phyloP scores from a whole-genome alignment of 495 filamentous ascomycete genomes.

The Stereocaulon alpinum region DNA sequence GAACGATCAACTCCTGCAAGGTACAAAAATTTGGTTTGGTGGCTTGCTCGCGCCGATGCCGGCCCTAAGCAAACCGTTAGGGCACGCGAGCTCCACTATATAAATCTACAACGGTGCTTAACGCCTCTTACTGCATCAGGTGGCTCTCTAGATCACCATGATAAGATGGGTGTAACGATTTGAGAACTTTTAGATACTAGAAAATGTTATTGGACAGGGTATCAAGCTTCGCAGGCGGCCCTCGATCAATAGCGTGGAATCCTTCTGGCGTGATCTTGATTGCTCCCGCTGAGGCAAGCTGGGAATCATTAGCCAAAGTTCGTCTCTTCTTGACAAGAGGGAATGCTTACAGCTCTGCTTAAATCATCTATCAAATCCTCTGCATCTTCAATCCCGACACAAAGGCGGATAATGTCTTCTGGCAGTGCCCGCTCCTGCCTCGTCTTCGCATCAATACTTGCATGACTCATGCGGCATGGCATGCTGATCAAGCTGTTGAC shows the following conservation, averaged over 20 bases:
- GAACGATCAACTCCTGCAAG: background rate
- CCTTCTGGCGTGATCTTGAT: constrained; percentile 74
- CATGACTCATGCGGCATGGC: constrained; percentile 99
- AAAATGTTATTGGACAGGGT: constrained; percentile 21
- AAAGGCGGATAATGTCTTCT: constrained; percentile 90
- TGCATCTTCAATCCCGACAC: constrained; percentile 92
- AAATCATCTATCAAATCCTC: constrained; percentile 92
- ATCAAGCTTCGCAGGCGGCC: constrained; percentile 15
- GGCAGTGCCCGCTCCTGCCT: constrained; percentile 81
- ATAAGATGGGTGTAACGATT: background rate
- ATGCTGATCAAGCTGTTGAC: constrained; percentile 98
- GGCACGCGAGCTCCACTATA: background rate
- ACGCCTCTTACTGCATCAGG: no score
- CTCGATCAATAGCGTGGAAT: constrained; percentile 46
- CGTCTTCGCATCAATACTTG: constrained; percentile 93
- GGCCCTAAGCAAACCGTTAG: background rate
- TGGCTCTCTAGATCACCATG: background rate
- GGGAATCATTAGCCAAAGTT: constrained; percentile 17
- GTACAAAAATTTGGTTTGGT: background rate
- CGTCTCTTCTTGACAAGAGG: background rate
- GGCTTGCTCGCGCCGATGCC: constrained; percentile 3
- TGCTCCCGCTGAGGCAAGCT: constrained; percentile 90
- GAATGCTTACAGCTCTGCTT: constrained; percentile 65
- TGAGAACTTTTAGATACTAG: constrained; percentile 3
- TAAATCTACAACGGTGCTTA: background rate